phyloP scores from a whole-genome alignment of 805 yeast genomes.

The Henningerozyma blattae region DNA sequence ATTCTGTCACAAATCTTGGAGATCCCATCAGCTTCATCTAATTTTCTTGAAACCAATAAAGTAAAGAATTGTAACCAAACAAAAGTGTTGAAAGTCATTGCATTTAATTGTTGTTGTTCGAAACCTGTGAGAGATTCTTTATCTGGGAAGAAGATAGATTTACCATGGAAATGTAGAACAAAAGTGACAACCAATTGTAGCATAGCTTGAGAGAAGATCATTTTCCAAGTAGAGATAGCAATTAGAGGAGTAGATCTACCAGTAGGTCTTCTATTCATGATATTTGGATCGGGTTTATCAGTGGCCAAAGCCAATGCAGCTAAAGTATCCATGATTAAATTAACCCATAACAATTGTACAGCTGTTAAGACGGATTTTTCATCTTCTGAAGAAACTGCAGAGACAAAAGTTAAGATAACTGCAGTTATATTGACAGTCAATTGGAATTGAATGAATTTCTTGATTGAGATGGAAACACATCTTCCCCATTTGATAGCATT shows the following conservation, averaged over 20 bases:
- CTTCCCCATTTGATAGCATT: conserved; percentile 98
- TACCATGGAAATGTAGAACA: conserved; percentile 70
- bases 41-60: conserved; percentile 76
- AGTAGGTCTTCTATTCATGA: conserved; percentile 71
- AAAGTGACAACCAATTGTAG: conserved; percentile 76
- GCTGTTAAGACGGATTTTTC: conserved; percentile 89
- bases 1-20: conserved; percentile 45
- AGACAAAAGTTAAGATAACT: conserved; percentile 83
- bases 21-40: conserved; percentile 76
- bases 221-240: conserved; percentile 93
- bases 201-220: conserved; percentile 81
- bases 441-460: conserved; percentile 93
- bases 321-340: conserved; percentile 93
- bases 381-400: conserved; percentile 75
- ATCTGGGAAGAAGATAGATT: conserved; percentile 37
- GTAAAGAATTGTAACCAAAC: conserved; percentile 98
- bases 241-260: conserved; percentile 73
- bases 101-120: conserved; percentile 49
- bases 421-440: conserved; percentile 95
- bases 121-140: conserved; percentile 24
- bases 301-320: conserved; percentile 98
- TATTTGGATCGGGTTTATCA: conserved; percentile 82
- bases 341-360: conserved; percentile 95
- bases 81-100: conserved; percentile 89
- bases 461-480: conserved; percentile 87